These are phyloP conservation scores for Arachis stenosperma DNA, from an alignment of 306 rosid genomes.

Conservation along the genomic window DNA sequence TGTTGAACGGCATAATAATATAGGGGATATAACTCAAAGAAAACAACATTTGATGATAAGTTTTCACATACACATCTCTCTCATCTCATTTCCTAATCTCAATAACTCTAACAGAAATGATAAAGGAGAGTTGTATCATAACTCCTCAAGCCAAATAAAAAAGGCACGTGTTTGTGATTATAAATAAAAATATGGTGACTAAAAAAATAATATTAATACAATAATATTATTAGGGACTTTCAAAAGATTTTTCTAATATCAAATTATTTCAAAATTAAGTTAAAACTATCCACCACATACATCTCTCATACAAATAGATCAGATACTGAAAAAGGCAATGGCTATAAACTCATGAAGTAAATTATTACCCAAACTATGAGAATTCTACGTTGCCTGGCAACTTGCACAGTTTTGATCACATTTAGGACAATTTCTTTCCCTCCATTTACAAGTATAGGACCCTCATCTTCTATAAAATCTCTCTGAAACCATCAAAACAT, in stretches of 20 bases:
- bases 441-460: conserved; percentile 60
- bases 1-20: too few relatives aligned
- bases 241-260: background rate
- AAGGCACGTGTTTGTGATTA: too few relatives aligned
- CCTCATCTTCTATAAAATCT: conserved; percentile 63
- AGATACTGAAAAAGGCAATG: too few relatives aligned
- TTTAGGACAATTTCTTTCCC: conserved; percentile 72
- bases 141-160: too few relatives aligned
- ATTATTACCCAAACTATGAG: conserved; percentile 72
- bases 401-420: conserved; percentile 65
- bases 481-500: conserved; percentile 48
- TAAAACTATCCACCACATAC: too few relatives aligned
- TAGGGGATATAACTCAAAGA: too few relatives aligned
- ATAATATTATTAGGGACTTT: background rate
- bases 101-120: background rate
- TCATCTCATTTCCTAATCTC: too few relatives aligned
- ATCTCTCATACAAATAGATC: too few relatives aligned
- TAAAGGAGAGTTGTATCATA: background rate
- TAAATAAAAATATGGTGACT: too few relatives aligned
- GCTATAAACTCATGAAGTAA: background rate
- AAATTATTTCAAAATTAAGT: too few relatives aligned
- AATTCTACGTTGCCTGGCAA: conserved; percentile 70
- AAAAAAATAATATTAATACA: background rate
- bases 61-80: too few relatives aligned
- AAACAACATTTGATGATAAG: background rate